Percentiles rank a stretch among this genome's conserved stretches.
Evolutionary conservation across 2,329 filamentous ascomycete species (phyloP).

Genomic region (Aspergillus sp.): DNA sequence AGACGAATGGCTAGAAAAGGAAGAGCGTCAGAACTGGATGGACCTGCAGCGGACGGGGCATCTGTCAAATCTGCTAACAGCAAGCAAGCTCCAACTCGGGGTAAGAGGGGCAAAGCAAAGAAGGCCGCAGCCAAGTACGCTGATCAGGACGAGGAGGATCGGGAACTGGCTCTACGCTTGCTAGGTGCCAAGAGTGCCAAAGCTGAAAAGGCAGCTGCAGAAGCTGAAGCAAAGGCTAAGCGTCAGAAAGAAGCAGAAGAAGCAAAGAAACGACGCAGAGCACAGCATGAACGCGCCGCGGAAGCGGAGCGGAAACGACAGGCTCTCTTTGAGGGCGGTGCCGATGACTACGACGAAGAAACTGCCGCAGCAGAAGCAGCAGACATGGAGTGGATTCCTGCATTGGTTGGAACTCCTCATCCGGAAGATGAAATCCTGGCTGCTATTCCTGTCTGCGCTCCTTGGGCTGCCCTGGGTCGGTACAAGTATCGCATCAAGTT

Average conservation of each 20-base stretch:
- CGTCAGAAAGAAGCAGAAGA: conserved; percentile 72
- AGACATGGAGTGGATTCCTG: conserved; percentile 62
- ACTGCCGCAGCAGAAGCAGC: conserved; percentile 47
- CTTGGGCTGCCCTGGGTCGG: conserved; percentile 62
- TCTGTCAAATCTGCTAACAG: conserved; percentile 22
- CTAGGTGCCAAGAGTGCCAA: conserved; percentile 66
- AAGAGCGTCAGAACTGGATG: conserved; percentile 21
- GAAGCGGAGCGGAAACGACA: conserved; percentile 64
- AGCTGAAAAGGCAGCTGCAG: conserved; percentile 65
- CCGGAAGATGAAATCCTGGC: conserved; percentile 74
- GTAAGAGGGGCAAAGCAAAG: conserved; percentile 80
- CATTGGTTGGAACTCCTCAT: conserved; percentile 72
- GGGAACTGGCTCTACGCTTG: conserved; percentile 77
- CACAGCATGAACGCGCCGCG: conserved; percentile 77
- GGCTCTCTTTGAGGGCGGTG: conserved; percentile 70
- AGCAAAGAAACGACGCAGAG: conserved; percentile 71
- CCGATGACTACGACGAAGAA: conserved; percentile 62
- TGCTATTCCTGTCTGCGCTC: conserved; percentile 64
- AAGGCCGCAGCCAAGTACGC: conserved; percentile 89
- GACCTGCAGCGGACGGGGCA: conserved; percentile 16
- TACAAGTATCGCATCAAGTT: conserved; percentile 96
- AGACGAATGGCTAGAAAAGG: conserved; percentile 37
- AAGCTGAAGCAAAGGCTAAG: conserved; percentile 62
- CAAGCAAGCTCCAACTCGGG: conserved; percentile 53
- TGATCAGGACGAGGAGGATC: conserved; percentile 92